Percentiles rank a stretch among this genome's conserved stretches.
phyloP scores from a whole-genome alignment of 495 filamentous ascomycete genomes.

The Penicillium psychrofluorescens region DNA sequence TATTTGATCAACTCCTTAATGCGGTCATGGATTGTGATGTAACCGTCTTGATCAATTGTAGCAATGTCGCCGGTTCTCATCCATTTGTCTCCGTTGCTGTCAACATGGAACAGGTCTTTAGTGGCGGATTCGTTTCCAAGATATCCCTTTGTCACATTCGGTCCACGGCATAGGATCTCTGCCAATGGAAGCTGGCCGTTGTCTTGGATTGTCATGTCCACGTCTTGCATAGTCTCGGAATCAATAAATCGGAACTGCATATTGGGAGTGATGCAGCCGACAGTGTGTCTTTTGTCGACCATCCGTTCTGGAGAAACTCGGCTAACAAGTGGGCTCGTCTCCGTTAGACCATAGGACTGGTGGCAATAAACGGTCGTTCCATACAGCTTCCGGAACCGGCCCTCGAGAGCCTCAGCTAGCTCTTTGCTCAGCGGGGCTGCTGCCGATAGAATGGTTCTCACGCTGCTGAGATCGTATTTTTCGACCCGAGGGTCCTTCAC shows the following conservation, averaged over 20 bases:
- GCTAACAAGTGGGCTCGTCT: conserved; percentile 40
- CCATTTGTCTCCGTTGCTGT: conserved; percentile 43
- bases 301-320: conserved; percentile 43
- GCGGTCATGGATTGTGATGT: conserved; percentile 58
- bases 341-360: conserved; percentile 73
- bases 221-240: conserved; percentile 26
- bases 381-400: conserved; percentile 31
- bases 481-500: conserved; percentile 58
- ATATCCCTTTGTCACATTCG: conserved; percentile 61
- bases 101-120: conserved; percentile 44
- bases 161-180: conserved; percentile 50
- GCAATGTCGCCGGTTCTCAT: conserved; percentile 53
- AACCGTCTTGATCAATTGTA: conserved; percentile 43
- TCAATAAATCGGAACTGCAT: conserved; percentile 55
- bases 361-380: conserved; percentile 54
- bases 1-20: conserved; percentile 81
- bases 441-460: conserved; percentile 70
- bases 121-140: conserved; percentile 60
- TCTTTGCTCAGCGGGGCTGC: conserved; percentile 74
- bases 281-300: conserved; percentile 45
- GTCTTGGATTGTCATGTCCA: conserved; percentile 26
- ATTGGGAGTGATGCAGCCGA: conserved; percentile 49
- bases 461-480: conserved; percentile 63
- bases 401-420: conserved; percentile 51
- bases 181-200: conserved; percentile 26